A percentile compares a stretch with the other conserved stretches of the same genome.
Evolutionary conservation across 164 flowering plant genomes (phyloP).

Genomic region (Magnolia changhungtana): DNA sequence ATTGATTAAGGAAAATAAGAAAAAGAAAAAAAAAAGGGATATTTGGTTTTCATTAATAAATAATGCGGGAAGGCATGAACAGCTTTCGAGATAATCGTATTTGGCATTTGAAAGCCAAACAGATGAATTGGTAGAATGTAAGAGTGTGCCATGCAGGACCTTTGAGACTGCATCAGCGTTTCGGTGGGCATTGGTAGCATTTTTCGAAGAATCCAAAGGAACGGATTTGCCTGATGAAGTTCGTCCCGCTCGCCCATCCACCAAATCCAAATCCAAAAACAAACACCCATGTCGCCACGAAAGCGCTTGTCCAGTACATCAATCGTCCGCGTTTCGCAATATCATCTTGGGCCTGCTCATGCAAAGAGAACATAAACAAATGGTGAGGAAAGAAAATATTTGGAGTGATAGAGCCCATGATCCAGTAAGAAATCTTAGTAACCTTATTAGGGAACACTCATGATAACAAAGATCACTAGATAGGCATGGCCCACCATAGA

Average conservation of each 20-base stretch:
- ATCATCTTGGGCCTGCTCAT: constrained; percentile 2
- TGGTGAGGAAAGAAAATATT: neutral
- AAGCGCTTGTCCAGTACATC: constrained; percentile 5
- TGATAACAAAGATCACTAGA: too few species aligned
- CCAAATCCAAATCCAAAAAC: constrained; percentile 16
- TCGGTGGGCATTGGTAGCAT: constrained; percentile 17
- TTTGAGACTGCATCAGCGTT: neutral
- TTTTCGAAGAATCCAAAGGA: constrained; percentile 16
- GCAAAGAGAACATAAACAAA: neutral
- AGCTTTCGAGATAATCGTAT: too few species aligned
- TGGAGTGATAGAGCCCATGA: too few species aligned
- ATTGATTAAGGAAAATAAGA: too few species aligned
- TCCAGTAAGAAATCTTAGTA: too few species aligned
- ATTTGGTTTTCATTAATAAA: too few species aligned
- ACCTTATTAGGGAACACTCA: too few species aligned
- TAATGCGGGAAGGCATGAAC: too few species aligned
- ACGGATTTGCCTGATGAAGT: constrained; percentile 12
- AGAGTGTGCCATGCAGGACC: neutral
- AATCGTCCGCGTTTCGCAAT: neutral
- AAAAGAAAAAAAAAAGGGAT: too few species aligned
- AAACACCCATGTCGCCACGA: constrained; percentile 7
- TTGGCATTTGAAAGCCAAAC: too few species aligned
- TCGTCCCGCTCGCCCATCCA: constrained; percentile 16
- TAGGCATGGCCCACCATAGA: neutral
- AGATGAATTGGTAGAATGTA: too few species aligned